Conservation (phyloP, 2,329 filamentous ascomycete species). For the Verticillium nubilum region DNA sequence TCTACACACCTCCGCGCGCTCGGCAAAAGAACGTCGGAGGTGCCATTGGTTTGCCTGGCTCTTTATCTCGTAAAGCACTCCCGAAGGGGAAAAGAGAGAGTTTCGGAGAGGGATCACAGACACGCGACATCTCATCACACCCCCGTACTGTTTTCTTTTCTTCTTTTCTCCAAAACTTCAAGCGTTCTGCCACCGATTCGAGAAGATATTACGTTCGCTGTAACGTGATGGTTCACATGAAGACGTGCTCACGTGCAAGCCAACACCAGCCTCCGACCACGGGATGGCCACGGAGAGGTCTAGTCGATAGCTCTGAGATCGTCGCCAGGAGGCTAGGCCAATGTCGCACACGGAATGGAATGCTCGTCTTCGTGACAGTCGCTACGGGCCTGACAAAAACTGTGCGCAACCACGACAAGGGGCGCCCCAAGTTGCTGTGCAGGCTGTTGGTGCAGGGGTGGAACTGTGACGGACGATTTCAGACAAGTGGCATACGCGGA, state of each 20-base stretch:
- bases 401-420: not conserved
- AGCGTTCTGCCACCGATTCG: not conserved
- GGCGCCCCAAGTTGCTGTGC: not conserved
- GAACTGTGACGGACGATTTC: too few relatives aligned
- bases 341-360: not conserved
- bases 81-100: conserved; percentile 1
- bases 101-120: conserved; percentile 3
- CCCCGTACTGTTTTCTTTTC: not conserved
- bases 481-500: too few relatives aligned
- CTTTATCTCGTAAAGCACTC: conserved; percentile 9
- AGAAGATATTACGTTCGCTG: not conserved
- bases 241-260: not conserved
- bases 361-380: not conserved
- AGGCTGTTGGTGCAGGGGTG: too few relatives aligned
- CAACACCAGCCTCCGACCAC: not conserved
- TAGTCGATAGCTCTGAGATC: not conserved
- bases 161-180: not conserved
- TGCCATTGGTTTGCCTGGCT: conserved; percentile 1
- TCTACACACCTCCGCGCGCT: not conserved
- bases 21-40: not conserved
- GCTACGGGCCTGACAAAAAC: not conserved
- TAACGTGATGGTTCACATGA: not conserved
- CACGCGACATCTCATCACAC: not conserved
- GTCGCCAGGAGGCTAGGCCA: not conserved
- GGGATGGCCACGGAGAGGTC: not conserved